These are phyloP conservation scores for Stachybotrys chartarum DNA, from an alignment of 2,329 filamentous ascomycete species.

Conservation along the genomic window DNA sequence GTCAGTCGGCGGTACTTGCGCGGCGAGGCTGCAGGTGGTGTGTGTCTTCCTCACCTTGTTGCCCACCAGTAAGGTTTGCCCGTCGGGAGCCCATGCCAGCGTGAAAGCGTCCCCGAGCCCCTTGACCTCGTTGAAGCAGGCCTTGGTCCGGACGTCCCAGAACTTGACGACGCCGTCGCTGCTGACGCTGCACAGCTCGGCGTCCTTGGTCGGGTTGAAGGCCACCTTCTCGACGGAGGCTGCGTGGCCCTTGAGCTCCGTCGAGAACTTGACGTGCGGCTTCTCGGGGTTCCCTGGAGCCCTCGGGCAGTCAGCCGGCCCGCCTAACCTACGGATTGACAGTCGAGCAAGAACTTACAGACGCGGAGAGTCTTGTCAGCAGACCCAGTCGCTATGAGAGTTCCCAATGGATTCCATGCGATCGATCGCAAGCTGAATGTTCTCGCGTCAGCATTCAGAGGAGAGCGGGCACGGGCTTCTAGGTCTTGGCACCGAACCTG, in stretches of 20 bases:
- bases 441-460: constrained; percentile 6
- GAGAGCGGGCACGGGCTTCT: neutral
- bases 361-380: constrained; percentile 64
- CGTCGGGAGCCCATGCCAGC: constrained; percentile 67
- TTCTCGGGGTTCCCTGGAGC: constrained; percentile 67
- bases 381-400: constrained; percentile 75
- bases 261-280: constrained; percentile 65
- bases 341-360: constrained; percentile 40
- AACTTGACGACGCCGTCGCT: constrained; percentile 68
- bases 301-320: neutral
- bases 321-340: neutral
- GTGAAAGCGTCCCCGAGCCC: constrained; percentile 61
- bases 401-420: constrained; percentile 83
- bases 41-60: constrained; percentile 49
- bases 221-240: constrained; percentile 66
- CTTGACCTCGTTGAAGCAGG: constrained; percentile 62
- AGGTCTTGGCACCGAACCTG: constrained; percentile 36
- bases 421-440: constrained; percentile 62
- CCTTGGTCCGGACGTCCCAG: constrained; percentile 72
- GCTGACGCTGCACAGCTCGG: constrained; percentile 68
- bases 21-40: neutral
- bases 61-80: constrained; percentile 62
- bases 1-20: neutral
- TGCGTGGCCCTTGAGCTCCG: constrained; percentile 63
- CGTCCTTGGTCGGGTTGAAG: constrained; percentile 71